These are phyloP conservation scores for Gynochthodes officinalis DNA, from an alignment of 257 asterid species.

Conservation along the genomic window DNA sequence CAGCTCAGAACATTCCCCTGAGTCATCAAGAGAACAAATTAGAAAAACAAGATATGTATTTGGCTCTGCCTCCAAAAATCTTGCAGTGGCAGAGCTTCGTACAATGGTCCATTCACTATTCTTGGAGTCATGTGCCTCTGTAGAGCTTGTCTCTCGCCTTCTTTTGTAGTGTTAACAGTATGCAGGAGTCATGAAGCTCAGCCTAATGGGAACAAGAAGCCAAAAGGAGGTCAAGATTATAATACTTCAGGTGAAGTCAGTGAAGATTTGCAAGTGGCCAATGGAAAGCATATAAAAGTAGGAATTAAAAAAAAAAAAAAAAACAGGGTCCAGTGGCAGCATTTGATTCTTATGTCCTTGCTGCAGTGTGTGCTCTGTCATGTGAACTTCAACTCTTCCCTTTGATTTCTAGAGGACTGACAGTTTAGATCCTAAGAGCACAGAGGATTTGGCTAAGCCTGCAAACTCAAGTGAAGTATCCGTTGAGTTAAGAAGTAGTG, in stretches of 20 bases:
- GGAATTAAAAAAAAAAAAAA: constrained; percentile 47
- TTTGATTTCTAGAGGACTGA: constrained; percentile 58
- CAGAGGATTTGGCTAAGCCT: constrained; percentile 34
- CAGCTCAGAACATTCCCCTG: constrained; percentile 92
- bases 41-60: constrained; percentile 69
- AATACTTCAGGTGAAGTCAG: constrained; percentile 38
- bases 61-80: constrained; percentile 91
- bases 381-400: constrained; percentile 95
- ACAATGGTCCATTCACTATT: constrained; percentile 95
- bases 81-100: constrained; percentile 94
- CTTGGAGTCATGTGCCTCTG: constrained; percentile 81
- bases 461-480: constrained; percentile 46
- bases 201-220: constrained; percentile 66
- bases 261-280: constrained; percentile 36
- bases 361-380: constrained; percentile 97
- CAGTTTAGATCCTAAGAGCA: constrained; percentile 29
- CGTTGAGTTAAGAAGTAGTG: constrained; percentile 53
- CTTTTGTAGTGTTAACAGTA: constrained; percentile 90
- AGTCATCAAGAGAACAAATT: constrained; percentile 73
- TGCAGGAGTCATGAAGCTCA: constrained; percentile 96
- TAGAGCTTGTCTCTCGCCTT: constrained; percentile 95
- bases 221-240: too few species aligned
- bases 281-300: constrained; percentile 35
- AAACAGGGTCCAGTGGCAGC: constrained; percentile 95
- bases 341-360: constrained; percentile 94